These are phyloP conservation scores for Leptodontidium sp. DNA, from an alignment of 2,329 filamentous ascomycete genomes.

Conservation along the genomic window DNA sequence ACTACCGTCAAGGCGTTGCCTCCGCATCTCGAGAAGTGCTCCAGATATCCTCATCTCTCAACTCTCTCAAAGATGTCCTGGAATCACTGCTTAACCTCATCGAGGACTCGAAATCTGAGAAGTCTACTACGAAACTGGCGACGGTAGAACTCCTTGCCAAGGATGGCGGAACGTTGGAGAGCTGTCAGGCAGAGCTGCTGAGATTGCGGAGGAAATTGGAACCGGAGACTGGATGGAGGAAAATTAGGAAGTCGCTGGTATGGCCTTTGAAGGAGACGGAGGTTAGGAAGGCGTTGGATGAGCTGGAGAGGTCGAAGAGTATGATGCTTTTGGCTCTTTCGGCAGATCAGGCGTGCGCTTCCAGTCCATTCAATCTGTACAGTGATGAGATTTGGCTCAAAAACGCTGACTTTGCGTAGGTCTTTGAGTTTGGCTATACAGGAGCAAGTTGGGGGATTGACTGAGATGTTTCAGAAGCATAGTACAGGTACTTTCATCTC, in stretches of 20 bases:
- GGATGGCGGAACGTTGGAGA: slow-evolving; percentile 30
- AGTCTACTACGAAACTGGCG: slow-evolving; percentile 15
- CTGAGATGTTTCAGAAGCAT: slow-evolving; percentile 29
- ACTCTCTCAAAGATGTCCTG: slow-evolving; percentile 31
- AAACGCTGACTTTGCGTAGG: slow-evolving; percentile 5
- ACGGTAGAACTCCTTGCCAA: slow-evolving; percentile 32
- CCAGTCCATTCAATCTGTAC: neutral
- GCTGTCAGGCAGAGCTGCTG: slow-evolving; percentile 32
- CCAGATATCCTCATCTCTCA: slow-evolving; percentile 35
- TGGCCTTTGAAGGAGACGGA: slow-evolving; percentile 38
- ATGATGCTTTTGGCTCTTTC: slow-evolving; percentile 35
- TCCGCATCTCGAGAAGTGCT: slow-evolving; percentile 33
- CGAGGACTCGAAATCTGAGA: slow-evolving; percentile 28
- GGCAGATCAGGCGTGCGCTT: slow-evolving; percentile 35
- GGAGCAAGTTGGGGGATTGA: slow-evolving; percentile 32
- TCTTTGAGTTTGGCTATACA: slow-evolving; percentile 30
- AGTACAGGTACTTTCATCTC: slow-evolving; percentile 23
- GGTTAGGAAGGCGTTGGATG: slow-evolving; percentile 28
- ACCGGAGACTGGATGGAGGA: slow-evolving; percentile 32
- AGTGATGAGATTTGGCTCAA: neutral
- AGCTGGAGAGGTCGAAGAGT: slow-evolving; percentile 36
- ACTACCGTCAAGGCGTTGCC: slow-evolving; percentile 36
- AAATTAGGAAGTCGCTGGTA: slow-evolving; percentile 26
- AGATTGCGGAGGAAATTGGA: slow-evolving; percentile 32
- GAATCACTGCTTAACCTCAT: slow-evolving; percentile 36